Base-by-base conservation (phyloP, 345 rosid genomes). In the Cardiospermum halicacabum region DNA sequence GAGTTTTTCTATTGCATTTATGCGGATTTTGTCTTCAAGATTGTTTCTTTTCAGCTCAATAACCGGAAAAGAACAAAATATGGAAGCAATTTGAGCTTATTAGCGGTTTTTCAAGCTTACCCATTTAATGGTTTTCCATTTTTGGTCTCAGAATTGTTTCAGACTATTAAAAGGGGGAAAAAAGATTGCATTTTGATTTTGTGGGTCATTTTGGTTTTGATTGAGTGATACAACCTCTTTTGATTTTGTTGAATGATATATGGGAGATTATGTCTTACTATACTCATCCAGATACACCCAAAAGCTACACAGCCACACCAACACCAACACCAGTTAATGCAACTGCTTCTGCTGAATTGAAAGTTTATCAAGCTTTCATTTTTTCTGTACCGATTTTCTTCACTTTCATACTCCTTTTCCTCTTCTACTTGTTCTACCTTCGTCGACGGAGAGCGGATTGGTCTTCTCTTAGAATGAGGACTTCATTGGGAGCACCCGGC, bases 361-460 rank as follows among this genome's bases (percentile, higher is more conserved):
- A 89, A 79, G 78, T 86, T 0, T 85, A 83, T 70, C 89, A 87
- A 80, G 85, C 94, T 62, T 84, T 92, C 40, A 85, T 92, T 31
- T 89, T 89, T 26, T 79, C 90, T 3, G 90, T 87, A 1, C 96
- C 98, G 39, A 80, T 92, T 42, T 80, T 91, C 75, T 92, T 89
- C 84, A 78, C 89, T 65, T 85, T 87, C 67, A 42, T 86, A 34
- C 78, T 92, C 45, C 83, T 92, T 40, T 82, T 89, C 74, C 69
- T 89, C 77, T 89, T 92, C 68, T 92, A 89, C 72, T 64, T 85
- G 71, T 77, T 89, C 77, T 92, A 84, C 64, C 90, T 89, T 63
- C 98, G 94, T 63, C 90, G 89, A 58, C 66, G 79, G 45, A 72
- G 89, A 40, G 82, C 71, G 3, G 92, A 89, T 74, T 77, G 86